These are phyloP conservation scores for Phalaenopsis hybrid DNA, from an alignment of 116 monocot species.

Conservation along the genomic window DNA sequence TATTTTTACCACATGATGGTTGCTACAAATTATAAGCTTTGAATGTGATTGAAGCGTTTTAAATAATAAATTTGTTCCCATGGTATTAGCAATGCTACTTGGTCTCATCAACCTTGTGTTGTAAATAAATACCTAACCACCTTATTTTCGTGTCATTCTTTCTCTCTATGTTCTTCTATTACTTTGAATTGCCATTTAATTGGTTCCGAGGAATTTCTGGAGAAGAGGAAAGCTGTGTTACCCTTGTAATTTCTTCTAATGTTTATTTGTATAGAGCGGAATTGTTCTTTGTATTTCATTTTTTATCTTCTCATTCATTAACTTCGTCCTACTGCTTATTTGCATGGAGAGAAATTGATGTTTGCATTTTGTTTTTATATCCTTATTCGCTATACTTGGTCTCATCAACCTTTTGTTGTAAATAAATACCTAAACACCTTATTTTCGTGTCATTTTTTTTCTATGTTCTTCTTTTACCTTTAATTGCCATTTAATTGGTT, in stretches of 20 bases:
- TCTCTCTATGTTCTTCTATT: background rate
- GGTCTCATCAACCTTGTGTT: background rate
- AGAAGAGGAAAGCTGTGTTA: background rate
- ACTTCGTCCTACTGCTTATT: background rate
- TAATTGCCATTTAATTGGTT: background rate
- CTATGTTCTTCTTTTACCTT: background rate
- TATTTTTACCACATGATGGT: background rate
- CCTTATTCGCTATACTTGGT: background rate
- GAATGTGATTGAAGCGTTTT: background rate
- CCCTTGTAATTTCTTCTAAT: background rate
- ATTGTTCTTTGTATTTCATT: background rate
- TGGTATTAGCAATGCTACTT: background rate
- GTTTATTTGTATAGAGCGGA: background rate
- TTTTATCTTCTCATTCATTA: background rate
- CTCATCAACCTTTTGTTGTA: background rate
- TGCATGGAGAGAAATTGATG: background rate
- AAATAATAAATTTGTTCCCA: background rate
- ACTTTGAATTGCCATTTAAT: background rate
- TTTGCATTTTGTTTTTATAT: background rate
- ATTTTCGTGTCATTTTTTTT: background rate
- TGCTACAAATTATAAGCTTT: background rate
- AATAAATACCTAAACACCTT: background rate
- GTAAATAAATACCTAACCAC: background rate
- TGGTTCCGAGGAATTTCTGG: background rate
- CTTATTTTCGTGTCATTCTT: background rate